Base-by-base conservation (phyloP, 768 basidiomycete species). In the Tephrocybe rancida region DNA sequence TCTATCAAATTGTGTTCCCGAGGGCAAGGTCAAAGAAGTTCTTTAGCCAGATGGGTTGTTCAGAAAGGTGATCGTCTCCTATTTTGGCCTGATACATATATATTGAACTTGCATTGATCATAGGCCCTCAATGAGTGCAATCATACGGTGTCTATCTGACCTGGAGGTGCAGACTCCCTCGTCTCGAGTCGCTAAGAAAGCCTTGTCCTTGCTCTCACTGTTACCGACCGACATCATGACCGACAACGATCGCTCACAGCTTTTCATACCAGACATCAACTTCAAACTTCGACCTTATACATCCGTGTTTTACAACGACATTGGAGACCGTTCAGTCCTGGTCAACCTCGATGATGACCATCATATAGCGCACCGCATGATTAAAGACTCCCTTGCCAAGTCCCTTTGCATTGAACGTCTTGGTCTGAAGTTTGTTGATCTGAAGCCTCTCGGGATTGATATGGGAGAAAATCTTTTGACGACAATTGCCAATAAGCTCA, bases 391-490 rank as follows among this genome's bases (percentile, higher is more conserved):
- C 1, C 59, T 77, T 2, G 70, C 70, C 0, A 63, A 53, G 29
- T 64, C 49, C 1, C 67, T 79, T 3, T 44, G 53, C 5, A 60
- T 79, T 49, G 45, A 57, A 5, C 68, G 67, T 9, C 59, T 78
- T 10, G 76, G 75, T 1, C 59, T 76, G 24, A 57, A 70, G 41
- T 64, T 56, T 24, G 60, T 64, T 5, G 70, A 75, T 18, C 30
- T 68, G 30, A 54, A 61, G 10, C 61, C 59, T 1, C 54, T 67
- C 4, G 70, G 68, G 1, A 44, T 44, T 0, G 75, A 79, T 47
- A 75, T 82, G 70, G 74, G 74, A 2, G 75, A 79, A 51, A 67
- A 70, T 19, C 66, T 77, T 4, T 65, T 71, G 3, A 75, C 70
- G 0, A 74, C 76, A 2, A 80, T 84, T 14, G 62, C 64, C 3